phyloP scores from a whole-genome alignment of 495 filamentous ascomycete species.

The Pyrenula massariospora region DNA sequence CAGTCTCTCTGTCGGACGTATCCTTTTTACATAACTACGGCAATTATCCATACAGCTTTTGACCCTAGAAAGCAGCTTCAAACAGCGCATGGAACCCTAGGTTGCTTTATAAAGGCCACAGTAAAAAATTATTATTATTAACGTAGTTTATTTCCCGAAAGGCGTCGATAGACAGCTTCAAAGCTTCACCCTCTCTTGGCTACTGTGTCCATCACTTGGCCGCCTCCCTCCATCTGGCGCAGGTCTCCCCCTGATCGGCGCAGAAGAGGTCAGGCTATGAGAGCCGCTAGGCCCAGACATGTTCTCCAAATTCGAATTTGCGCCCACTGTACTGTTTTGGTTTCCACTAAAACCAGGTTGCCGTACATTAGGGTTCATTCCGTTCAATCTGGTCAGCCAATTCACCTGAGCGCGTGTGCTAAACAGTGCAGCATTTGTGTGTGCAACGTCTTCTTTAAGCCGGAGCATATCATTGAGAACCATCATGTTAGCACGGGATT shows the following conservation, averaged over 20 bases:
- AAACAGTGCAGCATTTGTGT: constrained; percentile 51
- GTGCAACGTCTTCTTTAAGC: constrained; percentile 55
- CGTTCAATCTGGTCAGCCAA: constrained; percentile 31
- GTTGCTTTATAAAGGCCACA: no score
- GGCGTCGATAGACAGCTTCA: no score
- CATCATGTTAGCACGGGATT: constrained; percentile 54
- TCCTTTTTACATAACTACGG: no score
- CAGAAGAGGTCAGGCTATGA: no score
- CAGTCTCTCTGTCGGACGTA: no score
- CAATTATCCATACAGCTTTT: no score
- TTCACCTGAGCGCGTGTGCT: constrained; percentile 56
- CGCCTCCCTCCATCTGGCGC: not conserved
- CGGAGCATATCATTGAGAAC: constrained; percentile 57
- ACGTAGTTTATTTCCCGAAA: no score
- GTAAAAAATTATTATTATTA: no score
- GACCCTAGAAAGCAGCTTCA: no score
- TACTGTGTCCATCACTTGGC: not conserved
- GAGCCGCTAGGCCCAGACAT: not conserved
- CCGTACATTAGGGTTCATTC: not conserved
- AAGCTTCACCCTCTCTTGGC: not conserved
- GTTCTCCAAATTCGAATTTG: not conserved
- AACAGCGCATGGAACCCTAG: no score
- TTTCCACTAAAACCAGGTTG: not conserved
- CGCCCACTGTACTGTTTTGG: not conserved
- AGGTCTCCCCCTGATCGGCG: not conserved